These are phyloP conservation scores for Trichoderma endophyticum DNA, from an alignment of 2,329 filamentous ascomycete genomes.

Conservation along the genomic window DNA sequence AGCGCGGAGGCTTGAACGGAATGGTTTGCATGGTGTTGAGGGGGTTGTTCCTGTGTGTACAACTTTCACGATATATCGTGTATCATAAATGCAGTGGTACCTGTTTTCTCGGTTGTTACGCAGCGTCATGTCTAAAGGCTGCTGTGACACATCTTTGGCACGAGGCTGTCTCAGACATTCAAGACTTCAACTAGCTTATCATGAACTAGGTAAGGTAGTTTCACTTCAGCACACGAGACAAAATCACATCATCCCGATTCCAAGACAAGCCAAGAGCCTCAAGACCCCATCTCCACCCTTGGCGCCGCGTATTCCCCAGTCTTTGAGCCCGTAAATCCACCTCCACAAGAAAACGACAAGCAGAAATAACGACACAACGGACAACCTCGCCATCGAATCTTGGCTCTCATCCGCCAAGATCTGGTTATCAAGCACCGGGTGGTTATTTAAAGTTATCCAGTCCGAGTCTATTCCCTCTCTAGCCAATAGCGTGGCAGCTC, in stretches of 20 bases:
- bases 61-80: neutral
- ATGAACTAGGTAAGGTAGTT: too few species aligned
- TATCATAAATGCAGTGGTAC: neutral
- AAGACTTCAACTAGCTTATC: neutral
- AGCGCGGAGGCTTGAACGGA: neutral
- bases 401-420: neutral
- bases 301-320: neutral
- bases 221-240: neutral
- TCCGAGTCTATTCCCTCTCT: neutral
- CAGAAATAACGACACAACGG: neutral
- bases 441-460: neutral
- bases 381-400: neutral
- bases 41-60: neutral
- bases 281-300: neutral
- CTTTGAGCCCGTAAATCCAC: neutral
- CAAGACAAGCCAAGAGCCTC: neutral
- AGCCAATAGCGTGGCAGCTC: too few species aligned
- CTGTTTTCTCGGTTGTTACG: neutral
- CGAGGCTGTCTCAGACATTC: neutral
- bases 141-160: neutral
- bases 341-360: neutral
- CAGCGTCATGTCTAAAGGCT: neutral
- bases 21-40: neutral
- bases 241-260: neutral
- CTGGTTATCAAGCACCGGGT: neutral